phyloP scores from a whole-genome alignment of 2,329 filamentous ascomycete species.

The Zymoseptoria passerinii region DNA sequence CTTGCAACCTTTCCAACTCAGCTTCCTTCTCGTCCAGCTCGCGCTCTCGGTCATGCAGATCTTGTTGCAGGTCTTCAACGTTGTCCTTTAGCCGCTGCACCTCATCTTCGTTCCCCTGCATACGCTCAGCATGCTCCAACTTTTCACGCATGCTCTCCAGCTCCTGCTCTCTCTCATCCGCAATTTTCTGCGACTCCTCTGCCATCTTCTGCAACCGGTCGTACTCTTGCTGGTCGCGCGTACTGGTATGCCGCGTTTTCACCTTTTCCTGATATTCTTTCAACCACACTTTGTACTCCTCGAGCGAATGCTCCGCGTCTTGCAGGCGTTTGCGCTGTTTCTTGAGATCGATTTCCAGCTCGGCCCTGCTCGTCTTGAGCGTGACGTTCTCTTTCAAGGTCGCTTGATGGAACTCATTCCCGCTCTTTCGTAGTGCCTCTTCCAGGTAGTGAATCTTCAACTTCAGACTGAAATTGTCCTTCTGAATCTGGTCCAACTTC shows the following conservation, averaged over 20 bases:
- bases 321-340: constrained; percentile 78
- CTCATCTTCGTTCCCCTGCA: constrained; percentile 25
- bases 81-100: constrained; percentile 39
- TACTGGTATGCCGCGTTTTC: constrained; percentile 62
- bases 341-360: constrained; percentile 78
- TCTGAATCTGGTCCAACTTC: constrained; percentile 87
- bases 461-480: constrained; percentile 96
- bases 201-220: constrained; percentile 38
- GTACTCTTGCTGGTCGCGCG: constrained; percentile 58
- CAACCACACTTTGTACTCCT: constrained; percentile 73
- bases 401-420: constrained; percentile 80
- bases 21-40: constrained; percentile 37
- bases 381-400: constrained; percentile 93
- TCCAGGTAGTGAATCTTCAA: constrained; percentile 96
- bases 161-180: constrained; percentile 36
- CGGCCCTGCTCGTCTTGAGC: constrained; percentile 85
- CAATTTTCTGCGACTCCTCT: constrained; percentile 35
- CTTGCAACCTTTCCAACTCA: constrained; percentile 41
- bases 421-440: constrained; percentile 76
- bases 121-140: constrained; percentile 32
- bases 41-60: constrained; percentile 43
- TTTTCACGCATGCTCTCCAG: constrained; percentile 35
- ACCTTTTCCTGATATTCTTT: constrained; percentile 73
- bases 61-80: constrained; percentile 42
- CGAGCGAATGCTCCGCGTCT: constrained; percentile 76